Base-by-base conservation (phyloP, 208 protist species). In the Trypanosoma congolense region DNA sequence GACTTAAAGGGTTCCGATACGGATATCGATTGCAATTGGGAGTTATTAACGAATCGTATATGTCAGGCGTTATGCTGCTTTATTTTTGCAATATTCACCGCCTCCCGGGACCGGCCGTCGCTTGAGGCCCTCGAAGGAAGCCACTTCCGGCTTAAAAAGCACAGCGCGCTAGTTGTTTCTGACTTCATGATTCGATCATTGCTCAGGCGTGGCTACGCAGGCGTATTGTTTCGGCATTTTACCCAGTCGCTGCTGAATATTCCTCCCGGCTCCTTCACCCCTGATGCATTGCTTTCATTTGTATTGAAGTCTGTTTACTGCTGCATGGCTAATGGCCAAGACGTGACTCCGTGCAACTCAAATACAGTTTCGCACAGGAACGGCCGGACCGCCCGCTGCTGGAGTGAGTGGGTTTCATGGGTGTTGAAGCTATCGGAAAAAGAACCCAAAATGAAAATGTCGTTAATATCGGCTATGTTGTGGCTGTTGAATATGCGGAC, bases 31-130 rank as follows among this genome's bases (percentile, higher is more conserved):
- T 26, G 29, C 19, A 43, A 58, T 25, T 2, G 55, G 26, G 51
- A 51, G 10, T 33, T 65, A 4, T 51, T 65, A 8, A 33, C 40
- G 28, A 58, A 28, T 35, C 60, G 60, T 31, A 58, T 65, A 36
- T 65, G 50, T 28, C 60, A 65, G 42, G 43, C 50, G 31, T 12
- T 65, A 4, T 65, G 51, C 36, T 24, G 49, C 30, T 65, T 65
- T 57, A 22, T 58, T 18, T 44, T 65, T 47, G 60, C 28, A 22
- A 25, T 55, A 19, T 42, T 53, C 36, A 28, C 44, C 31, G 2
- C 30, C 6, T 31, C 26, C 8, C 18, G 6, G 25, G n/a, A 24
- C 18, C 21, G 50, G n/a, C n/a, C n/a, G 18, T 12, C 44, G 5
- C 12, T 50, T 18, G 12, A 12, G 21, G 0, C 47, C 2, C 19